A percentile compares a stretch with the other conserved stretches of the same genome.
Evolutionary conservation across 148 eudicot genomes (phyloP).

Genomic region (Camellia sinensis): DNA sequence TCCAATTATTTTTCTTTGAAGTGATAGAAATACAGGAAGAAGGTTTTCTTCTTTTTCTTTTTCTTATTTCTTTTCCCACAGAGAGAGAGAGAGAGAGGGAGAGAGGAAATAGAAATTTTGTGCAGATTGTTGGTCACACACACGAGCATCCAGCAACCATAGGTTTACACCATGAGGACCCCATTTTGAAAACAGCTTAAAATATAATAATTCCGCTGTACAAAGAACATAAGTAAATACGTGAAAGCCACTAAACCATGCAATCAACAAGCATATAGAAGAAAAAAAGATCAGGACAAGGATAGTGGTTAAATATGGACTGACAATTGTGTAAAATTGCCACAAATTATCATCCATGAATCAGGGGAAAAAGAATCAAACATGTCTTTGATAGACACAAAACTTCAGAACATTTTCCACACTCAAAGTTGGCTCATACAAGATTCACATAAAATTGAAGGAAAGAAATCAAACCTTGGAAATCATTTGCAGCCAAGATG

Average conservation of each 20-base stretch:
- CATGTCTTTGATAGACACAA: background rate
- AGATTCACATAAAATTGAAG: background rate
- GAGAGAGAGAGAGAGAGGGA: background rate
- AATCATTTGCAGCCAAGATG: slow-evolving; percentile 32
- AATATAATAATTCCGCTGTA: no score
- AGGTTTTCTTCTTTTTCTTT: no score
- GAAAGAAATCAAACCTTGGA: slow-evolving; percentile 5
- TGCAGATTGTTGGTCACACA: background rate
- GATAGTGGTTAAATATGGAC: background rate
- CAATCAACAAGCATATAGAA: background rate
- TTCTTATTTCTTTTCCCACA: no score
- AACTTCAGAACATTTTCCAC: background rate
- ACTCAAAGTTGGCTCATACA: background rate
- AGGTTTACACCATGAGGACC: background rate
- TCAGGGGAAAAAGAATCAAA: background rate
- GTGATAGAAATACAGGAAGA: no score
- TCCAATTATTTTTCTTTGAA: no score
- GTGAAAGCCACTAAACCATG: background rate
- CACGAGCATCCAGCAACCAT: background rate
- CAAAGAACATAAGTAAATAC: background rate
- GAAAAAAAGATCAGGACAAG: background rate
- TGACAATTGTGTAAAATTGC: background rate
- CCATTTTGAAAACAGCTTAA: no score
- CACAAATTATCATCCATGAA: background rate
- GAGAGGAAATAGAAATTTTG: background rate